These are phyloP conservation scores for Tympanopsis confertula DNA, from an alignment of 2,329 filamentous ascomycete species.

Conservation along the genomic window DNA sequence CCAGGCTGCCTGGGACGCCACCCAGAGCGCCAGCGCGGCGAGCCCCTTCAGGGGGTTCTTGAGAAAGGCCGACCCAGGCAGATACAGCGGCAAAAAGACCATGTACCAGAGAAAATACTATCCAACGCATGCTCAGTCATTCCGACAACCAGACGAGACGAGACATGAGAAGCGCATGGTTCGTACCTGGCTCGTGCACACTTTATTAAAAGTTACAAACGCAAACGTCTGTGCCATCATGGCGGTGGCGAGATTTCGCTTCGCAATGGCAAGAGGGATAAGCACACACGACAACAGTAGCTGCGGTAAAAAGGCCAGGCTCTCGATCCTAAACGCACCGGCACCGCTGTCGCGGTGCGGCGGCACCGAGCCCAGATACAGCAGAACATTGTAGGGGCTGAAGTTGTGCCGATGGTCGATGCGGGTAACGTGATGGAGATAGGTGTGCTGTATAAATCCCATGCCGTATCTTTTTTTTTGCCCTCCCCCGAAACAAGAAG, in stretches of 20 bases:
- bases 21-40: conserved; percentile 59
- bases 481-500: conserved; percentile 3
- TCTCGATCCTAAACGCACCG: conserved; percentile 43
- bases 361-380: conserved; percentile 72
- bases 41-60: conserved; percentile 47
- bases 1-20: conserved; percentile 65
- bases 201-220: conserved; percentile 97
- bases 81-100: conserved; percentile 81
- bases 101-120: conserved; percentile 99
- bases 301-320: conserved; percentile 80
- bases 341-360: conserved; percentile 8
- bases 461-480: conserved; percentile 51
- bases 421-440: conserved; percentile 80
- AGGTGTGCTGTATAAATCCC: conserved; percentile 81
- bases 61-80: conserved; percentile 68
- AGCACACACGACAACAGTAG: conserved; percentile 66
- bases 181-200: conserved; percentile 88
- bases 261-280: conserved; percentile 67
- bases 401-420: conserved; percentile 98
- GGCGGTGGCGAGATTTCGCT: conserved; percentile 67
- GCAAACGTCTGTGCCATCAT: conserved; percentile 95
- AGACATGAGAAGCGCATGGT: not conserved
- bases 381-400: conserved; percentile 83
- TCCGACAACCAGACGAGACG: not conserved
- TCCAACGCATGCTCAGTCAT: not conserved